Conservation (phyloP, 2,329 filamentous ascomycete genomes). For the Ceratocystiopsis minuta region DNA sequence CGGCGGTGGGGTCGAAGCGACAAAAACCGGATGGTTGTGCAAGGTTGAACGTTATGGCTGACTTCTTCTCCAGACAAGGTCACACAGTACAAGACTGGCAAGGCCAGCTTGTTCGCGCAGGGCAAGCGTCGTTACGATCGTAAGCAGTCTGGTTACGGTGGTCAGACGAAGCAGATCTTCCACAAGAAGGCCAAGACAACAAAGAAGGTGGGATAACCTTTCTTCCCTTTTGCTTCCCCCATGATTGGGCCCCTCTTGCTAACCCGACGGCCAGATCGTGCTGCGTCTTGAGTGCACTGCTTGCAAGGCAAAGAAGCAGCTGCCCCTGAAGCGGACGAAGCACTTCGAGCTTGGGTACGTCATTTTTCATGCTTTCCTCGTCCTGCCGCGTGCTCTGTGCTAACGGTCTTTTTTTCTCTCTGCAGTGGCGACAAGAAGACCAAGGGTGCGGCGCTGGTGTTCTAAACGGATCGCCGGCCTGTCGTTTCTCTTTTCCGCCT, state of each 20-base stretch:
- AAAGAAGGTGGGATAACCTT: too few relatives aligned
- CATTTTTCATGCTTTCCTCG: constrained; percentile 3
- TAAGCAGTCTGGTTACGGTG: constrained; percentile 99
- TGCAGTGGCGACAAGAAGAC: constrained; percentile 99
- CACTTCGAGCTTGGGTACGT: constrained; percentile 98
- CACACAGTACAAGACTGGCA: constrained; percentile 53
- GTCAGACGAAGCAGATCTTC: constrained; percentile 99
- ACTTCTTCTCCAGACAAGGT: constrained; percentile 36
- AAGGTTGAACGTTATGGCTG: neutral
- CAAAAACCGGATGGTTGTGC: neutral
- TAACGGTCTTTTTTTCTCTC: constrained; percentile 29
- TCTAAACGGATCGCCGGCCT: constrained; percentile 54
- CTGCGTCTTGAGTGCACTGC: constrained; percentile 91
- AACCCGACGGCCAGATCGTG: too few relatives aligned
- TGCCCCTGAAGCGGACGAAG: constrained; percentile 99
- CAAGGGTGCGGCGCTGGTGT: constrained; percentile 98
- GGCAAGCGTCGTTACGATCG: constrained; percentile 87
- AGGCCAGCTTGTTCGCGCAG: constrained; percentile 36
- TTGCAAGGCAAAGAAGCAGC: constrained; percentile 97
- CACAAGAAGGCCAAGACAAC: constrained; percentile 99
- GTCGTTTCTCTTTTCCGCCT: constrained; percentile 1
- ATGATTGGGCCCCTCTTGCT: too few relatives aligned
- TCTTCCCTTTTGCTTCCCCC: too few relatives aligned
- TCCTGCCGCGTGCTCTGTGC: neutral
- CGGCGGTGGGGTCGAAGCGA: too few relatives aligned